A percentile compares a stretch with the other conserved stretches of the same genome.
Evolutionary conservation across 164 flowering plant genomes (phyloP).

Genomic region (Brasenia schreberi): DNA sequence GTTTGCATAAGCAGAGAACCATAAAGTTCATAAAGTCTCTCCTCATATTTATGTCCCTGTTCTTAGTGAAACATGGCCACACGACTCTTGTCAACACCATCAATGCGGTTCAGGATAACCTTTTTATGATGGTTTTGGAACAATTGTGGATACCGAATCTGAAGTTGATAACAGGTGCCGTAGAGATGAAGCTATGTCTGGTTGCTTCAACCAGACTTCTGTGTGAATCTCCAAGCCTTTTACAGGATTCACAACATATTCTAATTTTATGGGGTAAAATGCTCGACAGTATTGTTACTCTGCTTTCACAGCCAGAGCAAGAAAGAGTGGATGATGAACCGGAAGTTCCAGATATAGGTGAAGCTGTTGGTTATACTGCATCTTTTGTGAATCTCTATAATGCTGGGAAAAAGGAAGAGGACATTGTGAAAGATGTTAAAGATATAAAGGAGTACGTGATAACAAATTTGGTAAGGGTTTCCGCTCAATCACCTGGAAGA

Average conservation of each 20-base stretch:
- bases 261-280: conserved; percentile 55
- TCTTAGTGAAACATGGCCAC: conserved; percentile 72
- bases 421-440: conserved; percentile 61
- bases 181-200: conserved; percentile 68
- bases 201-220: conserved; percentile 76
- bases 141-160: conserved; percentile 86
- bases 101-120: conserved; percentile 50
- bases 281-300: conserved; percentile 79
- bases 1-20: conserved; percentile 36
- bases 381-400: conserved; percentile 64
- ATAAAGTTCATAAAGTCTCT: conserved; percentile 60
- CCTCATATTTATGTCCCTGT: conserved; percentile 80
- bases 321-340: conserved; percentile 76
- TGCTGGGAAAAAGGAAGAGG: conserved; percentile 89
- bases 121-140: conserved; percentile 48
- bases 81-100: conserved; percentile 46
- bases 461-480: conserved; percentile 49
- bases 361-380: conserved; percentile 58
- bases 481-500: conserved; percentile 56
- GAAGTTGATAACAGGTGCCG: conserved; percentile 58
- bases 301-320: conserved; percentile 70
- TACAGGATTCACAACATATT: conserved; percentile 38
- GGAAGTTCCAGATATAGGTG: conserved; percentile 80
- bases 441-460: conserved; percentile 75
- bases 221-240: conserved; percentile 59